These are phyloP conservation scores for Plasmodium yoelii DNA, from an alignment of 169 alveolate species.

Conservation along the genomic window DNA sequence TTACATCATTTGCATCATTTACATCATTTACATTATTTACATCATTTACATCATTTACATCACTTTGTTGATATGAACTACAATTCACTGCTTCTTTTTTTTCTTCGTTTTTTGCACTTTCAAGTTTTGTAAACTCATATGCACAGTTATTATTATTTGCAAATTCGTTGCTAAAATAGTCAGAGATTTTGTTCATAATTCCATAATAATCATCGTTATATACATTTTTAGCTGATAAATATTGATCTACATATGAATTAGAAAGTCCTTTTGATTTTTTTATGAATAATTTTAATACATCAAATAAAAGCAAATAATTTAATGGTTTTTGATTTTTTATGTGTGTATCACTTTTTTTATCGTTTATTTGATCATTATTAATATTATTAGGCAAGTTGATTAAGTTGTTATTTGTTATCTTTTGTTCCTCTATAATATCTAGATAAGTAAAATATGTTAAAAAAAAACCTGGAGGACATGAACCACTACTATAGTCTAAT, in stretches of 20 bases:
- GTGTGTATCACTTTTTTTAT: not conserved
- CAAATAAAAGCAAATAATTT: slow-evolving; percentile 33
- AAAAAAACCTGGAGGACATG: slow-evolving; percentile 52
- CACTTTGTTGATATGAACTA: slow-evolving; percentile 5
- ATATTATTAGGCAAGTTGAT: not conserved
- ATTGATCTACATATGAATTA: slow-evolving; percentile 4
- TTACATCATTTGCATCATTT: too few species aligned
- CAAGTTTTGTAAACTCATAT: not conserved
- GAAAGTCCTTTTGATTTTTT: slow-evolving; percentile 16
- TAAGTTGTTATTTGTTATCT: not conserved
- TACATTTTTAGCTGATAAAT: slow-evolving; percentile 14
- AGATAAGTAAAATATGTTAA: slow-evolving; percentile 62
- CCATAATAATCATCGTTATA: slow-evolving; percentile 11
- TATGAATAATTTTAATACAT: slow-evolving; percentile 49
- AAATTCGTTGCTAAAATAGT: not conserved
- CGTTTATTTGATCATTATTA: not conserved
- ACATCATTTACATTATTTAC: too few species aligned
- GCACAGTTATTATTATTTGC: not conserved
- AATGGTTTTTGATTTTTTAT: slow-evolving; percentile 19
- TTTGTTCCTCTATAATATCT: slow-evolving; percentile 19
- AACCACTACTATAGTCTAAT: slow-evolving; percentile 63
- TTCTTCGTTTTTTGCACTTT: slow-evolving; percentile 4
- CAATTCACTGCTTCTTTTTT: not conserved
- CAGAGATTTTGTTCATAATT: not conserved
- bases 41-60: too few species aligned